Evolutionary conservation across 2,329 filamentous ascomycete genomes (phyloP), one percentile per base, ranked within the genome.

Genomic region (Eurotiales sp.): DNA sequence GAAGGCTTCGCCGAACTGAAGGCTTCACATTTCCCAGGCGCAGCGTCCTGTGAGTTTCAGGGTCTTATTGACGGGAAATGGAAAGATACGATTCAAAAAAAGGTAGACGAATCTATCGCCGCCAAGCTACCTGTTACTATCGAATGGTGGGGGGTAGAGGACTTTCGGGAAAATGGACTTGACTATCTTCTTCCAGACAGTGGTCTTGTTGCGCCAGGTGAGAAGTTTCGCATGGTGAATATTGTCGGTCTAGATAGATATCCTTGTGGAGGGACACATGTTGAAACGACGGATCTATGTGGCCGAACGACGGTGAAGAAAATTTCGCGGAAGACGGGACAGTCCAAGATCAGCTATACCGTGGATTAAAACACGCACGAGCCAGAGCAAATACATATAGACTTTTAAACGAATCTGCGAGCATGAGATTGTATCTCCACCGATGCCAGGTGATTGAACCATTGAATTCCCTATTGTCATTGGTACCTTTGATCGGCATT

Each of bases 201-300:
- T 40, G 57, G 60, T 23, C 55, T 56, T 29, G 56, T 61, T 11
- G 47, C 47, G 8, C 47, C 39, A 5, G 47, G 47, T 6, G 39
- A 50, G 15, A 50, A 43, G 30, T 50, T 50, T 50, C 56, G 62
- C 7, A 56, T 65, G 45, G 61, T 62, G 7, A 59, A 62, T 51
- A 62, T 66, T 47, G 62, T 55, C 36, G 61, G 62, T 7, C 40
- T 65, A 15, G 64, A 64, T 54, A 57, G 58, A 7, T 64, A 59
- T 52, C 63, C 63, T 8, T 66, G 63, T 55, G 63, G 63, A 22
- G 63, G 63, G 15, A 66, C 63, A 21, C 62, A 65, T 59, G 59
- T 67, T 11, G 47, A 52, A 19, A 48, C 53, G 34, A 64, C 62
- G 21, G 46, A 56, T 14, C 14, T 56, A 30, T 59, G 59, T 14